Conservation (phyloP, 345 rosid genomes). For the Carallia brachiata region DNA sequence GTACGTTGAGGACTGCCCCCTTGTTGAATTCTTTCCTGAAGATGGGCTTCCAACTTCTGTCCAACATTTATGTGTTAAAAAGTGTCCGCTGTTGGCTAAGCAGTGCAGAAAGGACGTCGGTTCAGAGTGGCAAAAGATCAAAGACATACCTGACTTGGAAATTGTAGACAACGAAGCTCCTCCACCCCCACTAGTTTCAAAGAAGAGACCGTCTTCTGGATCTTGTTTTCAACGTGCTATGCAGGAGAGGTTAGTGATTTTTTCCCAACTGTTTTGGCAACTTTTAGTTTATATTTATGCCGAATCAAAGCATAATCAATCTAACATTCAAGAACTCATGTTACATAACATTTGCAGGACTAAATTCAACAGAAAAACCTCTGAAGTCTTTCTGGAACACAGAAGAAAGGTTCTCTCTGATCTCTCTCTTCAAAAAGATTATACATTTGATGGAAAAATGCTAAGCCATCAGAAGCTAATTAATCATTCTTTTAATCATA, state of each 20-base stretch:
- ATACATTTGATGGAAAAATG: not conserved
- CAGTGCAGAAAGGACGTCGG: not conserved
- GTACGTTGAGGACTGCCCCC: conserved; percentile 29
- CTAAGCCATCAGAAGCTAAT: too few species aligned
- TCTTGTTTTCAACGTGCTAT: not conserved
- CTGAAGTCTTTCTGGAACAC: conserved; percentile 6
- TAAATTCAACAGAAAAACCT: too few species aligned
- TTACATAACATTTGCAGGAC: too few species aligned
- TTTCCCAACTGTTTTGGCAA: too few species aligned
- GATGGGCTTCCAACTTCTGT: conserved; percentile 29
- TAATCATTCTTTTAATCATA: too few species aligned
- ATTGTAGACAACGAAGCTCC: not conserved
- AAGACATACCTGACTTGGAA: not conserved
- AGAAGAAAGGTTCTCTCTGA: conserved; percentile 6
- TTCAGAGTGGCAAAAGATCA: conserved; percentile 5
- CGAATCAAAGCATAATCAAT: too few species aligned
- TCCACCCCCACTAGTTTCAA: not conserved
- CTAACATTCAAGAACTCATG: too few species aligned
- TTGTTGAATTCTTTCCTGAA: conserved; percentile 31
- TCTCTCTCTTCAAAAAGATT: not conserved
- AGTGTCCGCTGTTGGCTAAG: conserved; percentile 1
- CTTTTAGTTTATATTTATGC: too few species aligned
- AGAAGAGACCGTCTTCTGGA: not conserved
- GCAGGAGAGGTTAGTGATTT: conserved; percentile 4
- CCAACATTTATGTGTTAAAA: conserved; percentile 20